Evolutionary conservation across 2,329 filamentous ascomycete genomes (phyloP), one percentile per base, ranked within the genome.

Genomic region (Colletotrichum phormii): DNA sequence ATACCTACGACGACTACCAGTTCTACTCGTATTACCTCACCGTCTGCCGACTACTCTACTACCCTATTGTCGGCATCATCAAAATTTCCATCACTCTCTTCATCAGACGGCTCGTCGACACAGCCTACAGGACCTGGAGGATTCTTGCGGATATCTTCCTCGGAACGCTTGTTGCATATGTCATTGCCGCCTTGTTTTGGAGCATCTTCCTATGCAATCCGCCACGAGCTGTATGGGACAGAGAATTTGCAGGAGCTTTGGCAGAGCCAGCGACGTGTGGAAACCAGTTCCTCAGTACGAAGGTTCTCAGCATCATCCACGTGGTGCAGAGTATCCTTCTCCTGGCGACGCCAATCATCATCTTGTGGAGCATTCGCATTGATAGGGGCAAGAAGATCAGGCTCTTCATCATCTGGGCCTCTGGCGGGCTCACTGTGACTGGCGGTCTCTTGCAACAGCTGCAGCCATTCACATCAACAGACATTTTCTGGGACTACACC

Each of bases 361-460:
- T 82, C 1, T 72, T 82, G 8, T 81, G 78, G 78, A 78, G 77
- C 13, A 75, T 82, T 15, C 74, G 76, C 12, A 80, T 82, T 75
- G 75, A 75, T 1, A 67, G 53, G 33, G 29, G 46, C 9, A 79
- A 76, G 8, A 82, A 80, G 54, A 51, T 75, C 8, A 73, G 79
- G 4, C 75, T 81, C 4, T 78, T 76, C 63, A 49, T 78, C 53
- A 75, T 82, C 57, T 82, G 81, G 74, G 75, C 75, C 11, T 75
- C 78, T 24, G 80, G 80, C 3, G 75, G 75, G 3, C 59, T 79
- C 46, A 76, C 79, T 8, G 76, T 76, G 62, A 67, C 80, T 18
- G 79, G 77, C 8, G 76, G 71, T 18, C 72, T 80, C 1, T 67
- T 81, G n/a, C 75, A 79, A 59, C 77, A 78, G 35, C 68, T 77